A percentile compares a stretch with the other conserved stretches of the same genome.
Evolutionary conservation across 306 rosid genomes (phyloP).

Genomic region (Castanea sativa): DNA sequence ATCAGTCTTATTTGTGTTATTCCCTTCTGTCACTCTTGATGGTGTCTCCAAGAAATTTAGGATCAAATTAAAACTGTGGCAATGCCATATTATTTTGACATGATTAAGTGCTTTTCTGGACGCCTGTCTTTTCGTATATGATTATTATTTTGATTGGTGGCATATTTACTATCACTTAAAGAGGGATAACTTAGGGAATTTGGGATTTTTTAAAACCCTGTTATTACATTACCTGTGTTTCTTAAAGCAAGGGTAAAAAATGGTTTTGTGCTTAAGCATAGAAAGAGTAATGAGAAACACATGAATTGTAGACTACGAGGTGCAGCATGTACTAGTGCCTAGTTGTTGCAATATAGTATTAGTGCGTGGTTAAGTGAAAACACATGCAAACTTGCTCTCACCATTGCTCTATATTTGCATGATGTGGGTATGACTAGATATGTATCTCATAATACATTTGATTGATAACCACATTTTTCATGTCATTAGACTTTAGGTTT

Average conservation of each 20-base stretch:
- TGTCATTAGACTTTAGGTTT: no score
- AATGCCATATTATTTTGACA: neutral
- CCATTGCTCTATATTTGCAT: no score
- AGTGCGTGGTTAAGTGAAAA: neutral
- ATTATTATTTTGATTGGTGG: neutral
- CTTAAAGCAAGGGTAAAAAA: neutral
- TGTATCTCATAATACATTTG: no score
- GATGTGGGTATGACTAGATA: no score
- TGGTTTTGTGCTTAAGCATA: neutral
- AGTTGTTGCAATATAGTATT: neutral
- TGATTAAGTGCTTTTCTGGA: slow-evolving; percentile 8
- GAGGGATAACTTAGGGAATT: neutral
- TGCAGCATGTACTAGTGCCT: neutral
- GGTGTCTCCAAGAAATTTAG: slow-evolving; percentile 1
- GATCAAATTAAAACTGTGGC: neutral
- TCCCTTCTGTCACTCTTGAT: slow-evolving; percentile 11
- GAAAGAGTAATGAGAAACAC: neutral
- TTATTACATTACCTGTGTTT: neutral
- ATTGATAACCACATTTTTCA: no score
- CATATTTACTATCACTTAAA: neutral
- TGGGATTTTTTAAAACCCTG: neutral
- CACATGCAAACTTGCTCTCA: neutral
- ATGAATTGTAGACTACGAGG: neutral
- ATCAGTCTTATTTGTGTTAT: slow-evolving; percentile 10
- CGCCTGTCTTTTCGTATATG: slow-evolving; percentile 1